Evolutionary conservation across 352 stramenopile species (phyloP).

Genomic region (Phytophthora sojae): DNA sequence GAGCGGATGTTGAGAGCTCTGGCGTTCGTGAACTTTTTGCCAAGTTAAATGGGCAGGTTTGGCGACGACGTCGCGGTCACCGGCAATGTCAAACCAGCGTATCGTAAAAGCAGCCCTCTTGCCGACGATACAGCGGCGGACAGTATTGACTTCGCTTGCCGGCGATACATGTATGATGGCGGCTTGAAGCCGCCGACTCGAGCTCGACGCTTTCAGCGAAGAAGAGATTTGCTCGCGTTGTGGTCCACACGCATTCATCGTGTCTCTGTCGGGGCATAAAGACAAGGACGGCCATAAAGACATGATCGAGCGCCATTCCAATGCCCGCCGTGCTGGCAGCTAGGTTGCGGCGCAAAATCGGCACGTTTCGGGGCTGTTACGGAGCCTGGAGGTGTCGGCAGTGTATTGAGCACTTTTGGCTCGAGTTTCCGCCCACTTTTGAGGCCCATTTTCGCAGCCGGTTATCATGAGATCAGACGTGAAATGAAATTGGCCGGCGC

Average conservation of each 20-base stretch:
- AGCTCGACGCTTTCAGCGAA: neutral
- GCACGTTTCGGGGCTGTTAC: neutral
- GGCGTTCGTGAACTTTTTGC: neutral
- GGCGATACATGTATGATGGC: neutral
- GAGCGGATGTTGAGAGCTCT: too few species aligned
- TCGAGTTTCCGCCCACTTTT: neutral
- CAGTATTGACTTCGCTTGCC: neutral
- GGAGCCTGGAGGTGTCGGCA: neutral
- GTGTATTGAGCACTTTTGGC: neutral
- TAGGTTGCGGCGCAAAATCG: neutral
- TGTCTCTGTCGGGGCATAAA: slow-evolving; percentile 24
- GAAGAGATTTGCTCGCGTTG: slow-evolving; percentile 22
- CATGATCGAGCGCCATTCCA: slow-evolving; percentile 8
- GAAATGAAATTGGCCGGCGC: neutral
- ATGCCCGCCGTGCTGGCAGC: neutral
- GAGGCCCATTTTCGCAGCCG: neutral
- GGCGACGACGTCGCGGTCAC: neutral
- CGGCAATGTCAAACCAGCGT: neutral
- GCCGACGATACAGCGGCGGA: neutral
- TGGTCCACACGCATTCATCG: slow-evolving; percentile 22
- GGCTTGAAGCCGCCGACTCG: neutral
- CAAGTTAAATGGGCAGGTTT: neutral
- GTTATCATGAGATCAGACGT: neutral
- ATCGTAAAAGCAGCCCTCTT: neutral
- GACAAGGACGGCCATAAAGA: slow-evolving; percentile 26